Evolutionary conservation across 257 asterid genomes (phyloP).

Genomic region (Nicotiana paniculata): DNA sequence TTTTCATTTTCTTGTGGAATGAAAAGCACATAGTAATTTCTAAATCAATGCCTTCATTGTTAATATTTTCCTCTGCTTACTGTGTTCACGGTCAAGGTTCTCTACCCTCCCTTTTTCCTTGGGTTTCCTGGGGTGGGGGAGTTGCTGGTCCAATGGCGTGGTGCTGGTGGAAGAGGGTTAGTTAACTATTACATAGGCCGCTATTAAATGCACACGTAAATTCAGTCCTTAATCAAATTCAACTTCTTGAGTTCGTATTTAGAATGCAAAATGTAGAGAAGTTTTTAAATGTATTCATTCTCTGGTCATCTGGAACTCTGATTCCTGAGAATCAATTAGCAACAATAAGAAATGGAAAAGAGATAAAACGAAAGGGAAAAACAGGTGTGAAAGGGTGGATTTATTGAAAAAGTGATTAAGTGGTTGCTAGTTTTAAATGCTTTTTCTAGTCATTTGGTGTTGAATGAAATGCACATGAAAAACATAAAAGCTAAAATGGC

Average conservation of each 20-base stretch:
- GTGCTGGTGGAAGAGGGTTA: not conserved
- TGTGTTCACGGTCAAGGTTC: not conserved
- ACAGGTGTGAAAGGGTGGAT: not conserved
- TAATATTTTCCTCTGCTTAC: not conserved
- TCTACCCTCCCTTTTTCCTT: not conserved
- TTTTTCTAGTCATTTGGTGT: no score
- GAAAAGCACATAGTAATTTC: conserved; percentile 12
- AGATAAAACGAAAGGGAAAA: not conserved
- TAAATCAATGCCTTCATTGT: not conserved
- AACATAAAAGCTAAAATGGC: no score
- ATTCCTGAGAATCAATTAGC: not conserved
- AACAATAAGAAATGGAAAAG: not conserved
- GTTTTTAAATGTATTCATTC: not conserved
- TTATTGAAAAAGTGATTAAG: no score
- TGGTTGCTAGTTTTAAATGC: no score
- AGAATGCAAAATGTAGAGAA: not conserved
- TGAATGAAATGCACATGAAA: no score
- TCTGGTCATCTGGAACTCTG: not conserved
- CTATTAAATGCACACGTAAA: not conserved
- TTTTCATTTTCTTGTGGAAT: conserved; percentile 35
- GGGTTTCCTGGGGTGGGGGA: not conserved
- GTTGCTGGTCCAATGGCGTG: not conserved
- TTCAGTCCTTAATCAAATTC: not conserved
- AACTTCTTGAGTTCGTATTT: not conserved
- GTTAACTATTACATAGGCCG: not conserved